These are phyloP conservation scores for Strobilomyces echinocephalus DNA, from an alignment of 768 basidiomycete species.

Conservation along the genomic window DNA sequence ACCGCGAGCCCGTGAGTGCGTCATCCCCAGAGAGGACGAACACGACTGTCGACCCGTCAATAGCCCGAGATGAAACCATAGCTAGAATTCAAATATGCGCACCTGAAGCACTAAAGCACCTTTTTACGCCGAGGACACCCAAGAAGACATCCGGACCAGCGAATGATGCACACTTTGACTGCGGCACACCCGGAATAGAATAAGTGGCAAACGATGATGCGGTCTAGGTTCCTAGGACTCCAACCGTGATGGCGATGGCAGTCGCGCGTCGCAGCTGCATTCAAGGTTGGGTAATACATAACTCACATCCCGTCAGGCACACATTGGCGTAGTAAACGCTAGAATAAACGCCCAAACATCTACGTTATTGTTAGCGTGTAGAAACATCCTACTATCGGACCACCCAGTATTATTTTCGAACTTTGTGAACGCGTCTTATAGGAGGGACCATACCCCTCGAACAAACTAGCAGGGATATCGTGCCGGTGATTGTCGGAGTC, in stretches of 20 bases:
- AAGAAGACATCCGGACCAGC: conserved; percentile 42
- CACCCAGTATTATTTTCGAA: conserved; percentile 27
- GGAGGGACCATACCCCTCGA: conserved; percentile 17
- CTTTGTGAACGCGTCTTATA: conserved; percentile 16
- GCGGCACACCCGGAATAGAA: conserved; percentile 34
- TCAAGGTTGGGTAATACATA: conserved; percentile 25
- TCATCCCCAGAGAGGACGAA: conserved; percentile 41
- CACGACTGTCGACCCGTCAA: conserved; percentile 45
- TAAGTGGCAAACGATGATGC: conserved; percentile 40
- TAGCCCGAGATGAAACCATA: conserved; percentile 6
- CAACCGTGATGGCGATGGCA: conserved; percentile 42
- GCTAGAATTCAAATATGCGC: background rate
- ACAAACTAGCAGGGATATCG: conserved; percentile 15
- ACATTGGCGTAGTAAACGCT: conserved; percentile 26
- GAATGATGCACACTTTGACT: conserved; percentile 33
- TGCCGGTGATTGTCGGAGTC: conserved; percentile 6
- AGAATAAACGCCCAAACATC: conserved; percentile 25
- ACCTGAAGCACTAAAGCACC: conserved; percentile 45
- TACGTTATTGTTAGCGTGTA: background rate
- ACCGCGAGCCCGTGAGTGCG: conserved; percentile 35
- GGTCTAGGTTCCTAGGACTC: conserved; percentile 35
- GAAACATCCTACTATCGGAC: conserved; percentile 12
- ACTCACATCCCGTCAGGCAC: conserved; percentile 15
- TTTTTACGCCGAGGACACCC: conserved; percentile 32
- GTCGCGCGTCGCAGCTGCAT: conserved; percentile 40